A percentile compares a stretch with the other conserved stretches of the same genome.
Conservation (phyloP, 441 rosid genomes). For the Aleurites moluccanus region DNA sequence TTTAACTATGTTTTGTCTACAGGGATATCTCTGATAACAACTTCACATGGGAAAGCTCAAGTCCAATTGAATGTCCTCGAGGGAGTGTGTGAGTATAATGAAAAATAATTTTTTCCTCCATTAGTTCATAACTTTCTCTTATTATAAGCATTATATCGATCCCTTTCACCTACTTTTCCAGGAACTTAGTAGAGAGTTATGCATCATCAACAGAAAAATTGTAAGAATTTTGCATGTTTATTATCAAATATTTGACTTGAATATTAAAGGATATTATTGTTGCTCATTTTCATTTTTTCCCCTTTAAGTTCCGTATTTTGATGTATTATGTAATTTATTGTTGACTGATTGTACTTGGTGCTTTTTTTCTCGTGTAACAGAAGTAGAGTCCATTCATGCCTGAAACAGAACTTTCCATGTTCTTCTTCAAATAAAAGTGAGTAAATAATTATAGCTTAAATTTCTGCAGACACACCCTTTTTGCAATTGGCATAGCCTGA, state of each 20-base stretch:
- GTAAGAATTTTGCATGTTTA: slow-evolving; percentile 46
- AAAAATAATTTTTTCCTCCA: background rate
- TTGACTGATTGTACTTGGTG: background rate
- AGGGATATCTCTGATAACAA: slow-evolving; percentile 85
- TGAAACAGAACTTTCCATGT: slow-evolving; percentile 66
- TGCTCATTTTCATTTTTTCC: background rate
- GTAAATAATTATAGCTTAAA: slow-evolving; percentile 23
- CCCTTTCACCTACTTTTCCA: slow-evolving; percentile 28
- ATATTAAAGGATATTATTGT: background rate
- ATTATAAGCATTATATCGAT: slow-evolving; percentile 4
- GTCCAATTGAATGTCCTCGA: slow-evolving; percentile 50
- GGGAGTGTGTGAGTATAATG: slow-evolving; percentile 62
- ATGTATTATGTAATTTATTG: background rate
- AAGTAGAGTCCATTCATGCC: slow-evolving; percentile 55
- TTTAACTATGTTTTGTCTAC: slow-evolving; percentile 32
- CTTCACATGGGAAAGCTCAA: slow-evolving; percentile 63
- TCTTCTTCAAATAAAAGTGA: slow-evolving; percentile 46
- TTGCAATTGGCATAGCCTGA: background rate
- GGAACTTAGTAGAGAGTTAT: slow-evolving; percentile 87
- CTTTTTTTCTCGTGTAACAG: slow-evolving; percentile 42
- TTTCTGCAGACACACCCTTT: background rate
- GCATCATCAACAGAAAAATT: slow-evolving; percentile 34
- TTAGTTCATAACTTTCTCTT: background rate
- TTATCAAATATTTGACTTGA: slow-evolving; percentile 1
- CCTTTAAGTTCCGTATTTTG: background rate